Conservation (phyloP, 2,329 filamentous ascomycete species). For the Phialocephala sp. region DNA sequence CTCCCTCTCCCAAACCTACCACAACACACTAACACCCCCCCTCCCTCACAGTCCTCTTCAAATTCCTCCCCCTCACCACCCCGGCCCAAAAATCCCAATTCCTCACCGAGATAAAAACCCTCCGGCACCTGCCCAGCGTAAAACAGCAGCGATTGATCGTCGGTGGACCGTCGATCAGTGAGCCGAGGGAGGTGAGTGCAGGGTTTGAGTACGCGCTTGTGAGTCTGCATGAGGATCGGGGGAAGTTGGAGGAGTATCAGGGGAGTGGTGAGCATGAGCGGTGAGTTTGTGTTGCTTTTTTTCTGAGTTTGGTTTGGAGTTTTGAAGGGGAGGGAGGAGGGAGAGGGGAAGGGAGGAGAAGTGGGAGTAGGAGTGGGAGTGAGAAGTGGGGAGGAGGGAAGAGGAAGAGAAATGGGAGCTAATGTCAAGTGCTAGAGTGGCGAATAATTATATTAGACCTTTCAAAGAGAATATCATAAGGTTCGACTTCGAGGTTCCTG, state of each 20-base stretch:
- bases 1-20: background rate
- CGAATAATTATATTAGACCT: conserved; percentile 30
- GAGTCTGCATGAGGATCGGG: conserved; percentile 31
- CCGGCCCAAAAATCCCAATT: conserved; percentile 27
- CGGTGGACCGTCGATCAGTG: conserved; percentile 32
- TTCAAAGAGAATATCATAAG: conserved; percentile 32
- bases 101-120: conserved; percentile 26
- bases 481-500: conserved; percentile 34
- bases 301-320: too few relatives aligned
- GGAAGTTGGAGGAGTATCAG: conserved; percentile 33
- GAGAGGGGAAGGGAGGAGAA: background rate
- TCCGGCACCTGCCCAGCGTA: conserved; percentile 30
- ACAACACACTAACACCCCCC: background rate
- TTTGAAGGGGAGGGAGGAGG: background rate
- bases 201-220: conserved; percentile 34
- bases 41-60: conserved; percentile 30
- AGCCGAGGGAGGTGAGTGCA: conserved; percentile 31
- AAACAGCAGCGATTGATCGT: conserved; percentile 30
- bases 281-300: conserved; percentile 18
- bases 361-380: background rate
- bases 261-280: conserved; percentile 31
- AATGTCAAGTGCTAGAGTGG: conserved; percentile 18
- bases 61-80: conserved; percentile 27
- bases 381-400: background rate
- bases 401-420: conserved; percentile 10